Evolutionary conservation across 306 rosid genomes (phyloP), one percentile per base, ranked within the genome.

Genomic region (Senna siamea): DNA sequence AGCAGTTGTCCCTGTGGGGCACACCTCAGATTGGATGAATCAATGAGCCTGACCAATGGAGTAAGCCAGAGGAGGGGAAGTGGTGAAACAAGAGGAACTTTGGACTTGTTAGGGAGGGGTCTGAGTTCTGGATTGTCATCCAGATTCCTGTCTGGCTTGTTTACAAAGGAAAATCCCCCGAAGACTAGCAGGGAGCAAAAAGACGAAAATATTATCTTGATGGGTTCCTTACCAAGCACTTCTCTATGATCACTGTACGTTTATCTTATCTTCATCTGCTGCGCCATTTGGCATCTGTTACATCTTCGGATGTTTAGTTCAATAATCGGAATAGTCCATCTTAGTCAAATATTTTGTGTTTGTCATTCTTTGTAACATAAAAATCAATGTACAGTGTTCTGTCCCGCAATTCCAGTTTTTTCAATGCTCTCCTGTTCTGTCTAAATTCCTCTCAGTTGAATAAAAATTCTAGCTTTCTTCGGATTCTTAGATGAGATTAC

Each of bases 221-320:
- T 92, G 99, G 98, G 95, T 79, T 89, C 98, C 46, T 79, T 94
- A 65, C 99, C 99, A 23, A 74, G 87, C 81, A 82, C 76, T 54
- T 70, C 87, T 70, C 74, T 94, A 32, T 94, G 81, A 88, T 47
- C 70, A 23, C 59, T 65, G 51, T 58, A 57, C 38, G 77, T 79
- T 73, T 58, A 60, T 19, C 66, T 60, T 66, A 22, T 52, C 77
- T 17, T 66, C 46, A 40, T 81, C 26, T 50, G 79, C 58, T 85
- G 26, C 32, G 69, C 59, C 67, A 46, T n/a, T n/a, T n/a, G n/a
- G n/a, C n/a, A n/a, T n/a, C n/a, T n/a, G n/a, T n/a, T n/a, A n/a
- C n/a, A n/a, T 10, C 75, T 48, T 38, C 55, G 62, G 73, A 67
- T 80, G 70, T 58, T 32, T 34, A 72, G 34, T 55, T 64, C 69